Base-by-base conservation (phyloP, 768 basidiomycete species). In the Mycena floridula region DNA sequence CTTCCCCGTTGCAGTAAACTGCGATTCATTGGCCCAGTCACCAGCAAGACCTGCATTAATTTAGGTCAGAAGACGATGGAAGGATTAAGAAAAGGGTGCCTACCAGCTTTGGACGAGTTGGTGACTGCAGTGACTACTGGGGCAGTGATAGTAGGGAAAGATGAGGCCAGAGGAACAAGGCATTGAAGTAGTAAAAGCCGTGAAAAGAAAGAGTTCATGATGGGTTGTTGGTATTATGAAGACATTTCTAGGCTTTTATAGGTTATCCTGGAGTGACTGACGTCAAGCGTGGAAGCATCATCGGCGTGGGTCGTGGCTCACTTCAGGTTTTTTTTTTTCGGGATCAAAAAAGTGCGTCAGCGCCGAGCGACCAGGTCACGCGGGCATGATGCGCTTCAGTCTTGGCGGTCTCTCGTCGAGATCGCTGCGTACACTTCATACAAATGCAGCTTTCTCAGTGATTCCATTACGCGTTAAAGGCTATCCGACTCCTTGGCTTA, bases 101-200 rank as follows among this genome's bases (percentile, higher is more conserved):
- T 56, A 2, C 76, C 75, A 8, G 73, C 73, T 49, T 77, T 78
- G n/a, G 68, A 62, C 3, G 61, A 44, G 45, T 54, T 66, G 28
- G 13, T 11, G 23, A 11, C 38, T 16, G n/a, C 15, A 13, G 5
- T 15, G 13, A 22, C 13, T 39, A 22, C n/a, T n/a, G n/a, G n/a
- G n/a, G n/a, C n/a, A n/a, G n/a, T n/a, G n/a, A n/a, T n/a, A n/a
- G n/a, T n/a, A n/a, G n/a, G n/a, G n/a, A n/a, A n/a, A n/a, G n/a
- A n/a, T n/a, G n/a, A n/a, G n/a, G n/a, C n/a, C n/a, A n/a, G n/a
- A n/a, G n/a, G n/a, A n/a, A n/a, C n/a, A n/a, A n/a, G n/a, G n/a
- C n/a, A n/a, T n/a, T n/a, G n/a, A n/a, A n/a, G n/a, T n/a, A n/a
- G n/a, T n/a, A n/a, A n/a, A n/a, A n/a, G n/a, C n/a, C n/a, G n/a